A percentile compares a stretch with the other conserved stretches of the same genome.
Evolutionary conservation across 2,329 filamentous ascomycete genomes (phyloP).

Genomic region (Claviceps maximensis): DNA sequence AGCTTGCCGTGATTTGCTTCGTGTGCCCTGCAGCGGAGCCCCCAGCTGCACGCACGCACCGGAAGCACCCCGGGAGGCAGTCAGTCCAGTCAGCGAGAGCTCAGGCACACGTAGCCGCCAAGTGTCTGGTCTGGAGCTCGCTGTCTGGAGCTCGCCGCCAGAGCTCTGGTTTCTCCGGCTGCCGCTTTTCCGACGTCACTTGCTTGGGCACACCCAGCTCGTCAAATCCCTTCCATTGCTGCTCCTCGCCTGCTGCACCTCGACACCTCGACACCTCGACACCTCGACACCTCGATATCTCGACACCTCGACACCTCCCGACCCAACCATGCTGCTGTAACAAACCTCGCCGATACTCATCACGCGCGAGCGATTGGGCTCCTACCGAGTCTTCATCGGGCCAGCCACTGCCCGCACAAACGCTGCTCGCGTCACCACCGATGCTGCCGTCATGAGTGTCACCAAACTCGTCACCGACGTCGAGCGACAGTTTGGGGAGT

Average conservation of each 20-base stretch:
- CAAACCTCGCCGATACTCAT: constrained; percentile 1
- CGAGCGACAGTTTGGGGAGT: constrained; percentile 59
- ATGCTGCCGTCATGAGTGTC: constrained; percentile 24
- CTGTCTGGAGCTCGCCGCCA: no score
- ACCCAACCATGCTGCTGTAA: constrained; percentile 8
- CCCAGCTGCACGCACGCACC: neutral
- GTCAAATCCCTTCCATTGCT: neutral
- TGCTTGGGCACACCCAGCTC: constrained; percentile 3
- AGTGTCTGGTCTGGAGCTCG: neutral
- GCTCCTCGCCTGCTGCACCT: no score
- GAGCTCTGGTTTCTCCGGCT: neutral
- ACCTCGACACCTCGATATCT: neutral
- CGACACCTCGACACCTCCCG: neutral
- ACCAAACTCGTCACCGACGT: constrained; percentile 38
- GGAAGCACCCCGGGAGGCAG: neutral
- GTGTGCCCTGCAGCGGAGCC: neutral
- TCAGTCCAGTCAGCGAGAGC: neutral
- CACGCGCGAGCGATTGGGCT: constrained; percentile 7
- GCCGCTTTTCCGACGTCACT: constrained; percentile 6
- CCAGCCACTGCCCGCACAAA: constrained; percentile 16
- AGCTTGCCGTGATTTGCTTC: constrained; percentile 4
- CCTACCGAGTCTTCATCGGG: constrained; percentile 1
- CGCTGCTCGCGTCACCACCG: constrained; percentile 9
- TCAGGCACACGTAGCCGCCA: neutral
- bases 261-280: neutral